Evolutionary conservation across 2,329 filamentous ascomycete genomes (phyloP), one percentile per base, ranked within the genome.

Genomic region (Furcasterigmium furcatum): DNA sequence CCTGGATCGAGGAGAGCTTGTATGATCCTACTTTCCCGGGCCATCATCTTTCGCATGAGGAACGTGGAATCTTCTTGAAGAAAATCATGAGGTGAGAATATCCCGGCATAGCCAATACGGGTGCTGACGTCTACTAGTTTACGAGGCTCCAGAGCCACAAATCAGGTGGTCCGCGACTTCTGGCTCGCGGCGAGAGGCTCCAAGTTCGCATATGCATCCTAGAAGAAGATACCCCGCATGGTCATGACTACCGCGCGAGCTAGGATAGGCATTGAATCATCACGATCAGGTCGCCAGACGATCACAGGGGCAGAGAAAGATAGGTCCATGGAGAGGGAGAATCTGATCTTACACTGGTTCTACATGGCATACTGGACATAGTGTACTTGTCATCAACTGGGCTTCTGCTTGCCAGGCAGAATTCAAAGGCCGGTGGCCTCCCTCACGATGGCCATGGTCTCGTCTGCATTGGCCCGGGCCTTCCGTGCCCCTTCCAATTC

Each of bases 141-240:
- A 27, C 73, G 87, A 32, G 86, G 87, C 8, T 72, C 77, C 2
- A 74, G 77, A 51, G 68, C 74, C 41, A 88, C 85, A 4, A 87
- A 84, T 51, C 76, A 82, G 45, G 72, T 87, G 1, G 79, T 88
- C 4, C 77, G 80, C 47, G 84, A 88, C 24, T 90, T 90, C 58
- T 91, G 85, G 82, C 65, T 88, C n/a, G 72, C 76, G 3, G 84
- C 83, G 50, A 72, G 85, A 49, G 79, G 79, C 7, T 74, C 75
- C 1, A 80, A 70, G 55, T 85, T 83, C 62, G 70, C 79, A 9
- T 85, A 84, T 62, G 75, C 70, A 41, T 82, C 80, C 38, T 83
- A 55, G 62, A n/a, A n/a, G n/a, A n/a, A n/a, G n/a, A n/a, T n/a
- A n/a, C n/a, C n/a, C n/a, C n/a, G n/a, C n/a, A n/a, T n/a, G n/a